Conservation (phyloP, 2,329 filamentous ascomycete species). For the Colletotrichum camelliae region DNA sequence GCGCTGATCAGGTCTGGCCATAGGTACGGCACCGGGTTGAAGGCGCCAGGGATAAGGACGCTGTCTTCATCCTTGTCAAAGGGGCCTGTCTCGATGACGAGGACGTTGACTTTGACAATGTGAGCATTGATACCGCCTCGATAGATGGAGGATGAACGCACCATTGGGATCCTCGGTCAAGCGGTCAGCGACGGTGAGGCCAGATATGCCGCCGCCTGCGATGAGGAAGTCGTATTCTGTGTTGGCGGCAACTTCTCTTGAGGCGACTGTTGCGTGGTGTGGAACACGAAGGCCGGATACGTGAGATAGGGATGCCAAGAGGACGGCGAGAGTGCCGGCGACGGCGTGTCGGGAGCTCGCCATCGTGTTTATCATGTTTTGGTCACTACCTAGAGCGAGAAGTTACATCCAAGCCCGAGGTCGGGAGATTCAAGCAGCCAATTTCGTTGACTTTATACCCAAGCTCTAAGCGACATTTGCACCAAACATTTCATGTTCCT, state of each 20-base stretch:
- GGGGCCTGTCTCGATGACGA: conserved; percentile 33
- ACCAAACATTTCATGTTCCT: not conserved
- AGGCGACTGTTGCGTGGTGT: not conserved
- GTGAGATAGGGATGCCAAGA: not conserved
- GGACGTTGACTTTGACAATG: conserved; percentile 26
- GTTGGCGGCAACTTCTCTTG: not conserved
- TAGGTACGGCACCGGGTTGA: conserved; percentile 31
- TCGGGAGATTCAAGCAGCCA: not conserved
- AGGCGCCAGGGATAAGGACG: conserved; percentile 33
- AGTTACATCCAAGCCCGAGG: fast-evolving
- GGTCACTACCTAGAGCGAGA: not conserved
- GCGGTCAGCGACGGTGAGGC: conserved; percentile 7
- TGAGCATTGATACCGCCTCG: not conserved
- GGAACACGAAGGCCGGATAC: not conserved
- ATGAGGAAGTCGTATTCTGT: conserved; percentile 7
- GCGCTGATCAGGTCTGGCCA: conserved; percentile 29
- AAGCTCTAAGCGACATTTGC: fast-evolving
- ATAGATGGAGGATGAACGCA: not conserved
- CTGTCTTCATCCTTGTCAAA: conserved; percentile 29
- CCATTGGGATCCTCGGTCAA: conserved; percentile 1
- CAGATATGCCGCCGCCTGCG: conserved; percentile 3
- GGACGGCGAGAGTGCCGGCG: not conserved
- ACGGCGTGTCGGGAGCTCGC: not conserved
- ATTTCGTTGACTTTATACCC: not conserved
- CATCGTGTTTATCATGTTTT: not conserved